Evolutionary conservation across 129 eudicot genomes (phyloP), one percentile per base, ranked within the genome.

Genomic region (Oenanthe sinensis): DNA sequence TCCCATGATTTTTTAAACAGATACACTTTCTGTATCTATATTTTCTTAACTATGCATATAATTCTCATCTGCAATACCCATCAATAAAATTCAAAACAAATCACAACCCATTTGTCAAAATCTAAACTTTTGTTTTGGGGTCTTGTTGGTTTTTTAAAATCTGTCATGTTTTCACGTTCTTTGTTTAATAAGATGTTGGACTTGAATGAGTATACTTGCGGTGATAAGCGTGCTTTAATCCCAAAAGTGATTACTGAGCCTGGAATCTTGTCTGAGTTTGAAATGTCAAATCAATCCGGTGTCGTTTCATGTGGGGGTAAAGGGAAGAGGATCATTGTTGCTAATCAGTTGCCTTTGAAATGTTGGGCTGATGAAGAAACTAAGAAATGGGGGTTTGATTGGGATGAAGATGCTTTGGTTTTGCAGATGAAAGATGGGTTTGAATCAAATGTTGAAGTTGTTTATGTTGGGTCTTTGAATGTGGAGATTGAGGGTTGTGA

Each of bases 371-470:
- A 80, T 24, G 10, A 74, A 15, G 87, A 83, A 13, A 65, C 62
- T 30, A 50, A 80, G 17, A 85, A 90, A 81, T 95, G 97, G 99
- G 39, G 72, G 4, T 92, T 91, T 74, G 96, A 92, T 45, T 88
- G 79, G 79, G 97, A 95, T 79, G 74, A 86, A 28, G 99, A 95
- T 67, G 85, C 99, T 33, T 49, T 92, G 3, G 90, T 85, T 71
- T 52, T 90, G 78, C 99, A 95, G 46, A 82, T 95, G 2, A 95
- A 86, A 78, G 91, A 89, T 72, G 99, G 99, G 85, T 86, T 95
- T 8, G 74, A 83, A 44, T 80, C 92, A 1, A 88, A 85, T 40
- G 82, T 82, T 7, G 96, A 95, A 69, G 89, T 89, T 19, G 49
- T 91, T 0, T 92, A 84, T 44, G 93, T 95, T 30, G 99, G 99